Percentiles rank a stretch among this genome's conserved stretches.
Conservation (phyloP, 106 monocot species). For the Dioscorea zingiberensis region DNA sequence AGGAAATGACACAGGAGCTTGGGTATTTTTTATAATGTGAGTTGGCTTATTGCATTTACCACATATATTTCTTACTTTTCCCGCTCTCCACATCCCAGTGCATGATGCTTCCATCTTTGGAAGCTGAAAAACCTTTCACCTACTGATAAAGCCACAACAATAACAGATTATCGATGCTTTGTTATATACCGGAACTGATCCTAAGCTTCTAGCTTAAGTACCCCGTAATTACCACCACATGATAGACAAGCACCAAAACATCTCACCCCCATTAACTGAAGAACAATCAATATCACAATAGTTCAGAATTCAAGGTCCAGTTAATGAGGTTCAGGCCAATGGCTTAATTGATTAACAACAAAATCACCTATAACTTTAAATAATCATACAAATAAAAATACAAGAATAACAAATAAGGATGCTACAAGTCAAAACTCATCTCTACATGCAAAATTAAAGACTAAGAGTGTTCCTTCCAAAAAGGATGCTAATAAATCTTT, state of each 20-base stretch:
- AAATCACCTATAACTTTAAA: no score
- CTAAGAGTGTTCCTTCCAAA: no score
- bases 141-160: constrained; percentile 65
- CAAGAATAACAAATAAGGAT: no score
- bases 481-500: no score
- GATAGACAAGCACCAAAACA: background rate
- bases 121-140: constrained; percentile 73
- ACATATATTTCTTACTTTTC: constrained; percentile 68
- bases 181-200: constrained; percentile 46
- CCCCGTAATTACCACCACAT: constrained; percentile 18
- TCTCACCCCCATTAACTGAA: background rate
- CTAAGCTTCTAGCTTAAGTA: constrained; percentile 42
- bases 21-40: constrained; percentile 79
- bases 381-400: no score
- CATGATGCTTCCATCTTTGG: constrained; percentile 80
- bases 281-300: no score
- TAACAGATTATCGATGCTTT: constrained; percentile 77
- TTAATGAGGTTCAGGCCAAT: no score
- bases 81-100: constrained; percentile 96
- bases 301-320: no score
- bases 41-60: constrained; percentile 73
- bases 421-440: no score
- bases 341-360: no score
- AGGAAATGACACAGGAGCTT: no score
- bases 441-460: no score